phyloP scores from a whole-genome alignment of 2,329 filamentous ascomycete genomes.

The Paecilomyces sp. region DNA sequence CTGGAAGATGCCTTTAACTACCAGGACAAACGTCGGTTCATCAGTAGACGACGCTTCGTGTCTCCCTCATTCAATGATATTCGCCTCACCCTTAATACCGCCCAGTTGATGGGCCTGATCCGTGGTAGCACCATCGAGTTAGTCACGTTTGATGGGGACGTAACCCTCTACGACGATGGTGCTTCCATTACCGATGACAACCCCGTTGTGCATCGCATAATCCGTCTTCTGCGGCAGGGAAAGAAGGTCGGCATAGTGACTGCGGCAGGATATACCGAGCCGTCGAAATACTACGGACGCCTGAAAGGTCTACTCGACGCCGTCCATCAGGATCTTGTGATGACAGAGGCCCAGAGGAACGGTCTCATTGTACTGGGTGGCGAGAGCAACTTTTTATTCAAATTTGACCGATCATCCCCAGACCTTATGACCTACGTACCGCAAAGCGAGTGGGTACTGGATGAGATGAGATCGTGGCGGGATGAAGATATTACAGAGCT shows the following conservation, averaged over 20 bases:
- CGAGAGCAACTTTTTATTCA: slow-evolving; percentile 92
- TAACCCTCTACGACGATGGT: slow-evolving; percentile 91
- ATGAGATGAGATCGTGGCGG: slow-evolving; percentile 45
- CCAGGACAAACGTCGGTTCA: slow-evolving; percentile 78
- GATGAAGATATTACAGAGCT: slow-evolving; percentile 67
- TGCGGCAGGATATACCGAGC: slow-evolving; percentile 87
- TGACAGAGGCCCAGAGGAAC: slow-evolving; percentile 62
- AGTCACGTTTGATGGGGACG: slow-evolving; percentile 94
- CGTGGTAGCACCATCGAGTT: slow-evolving; percentile 65
- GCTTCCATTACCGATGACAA: slow-evolving; percentile 67
- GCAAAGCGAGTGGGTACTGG: slow-evolving; percentile 52
- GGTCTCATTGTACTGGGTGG: slow-evolving; percentile 90
- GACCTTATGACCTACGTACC: slow-evolving; percentile 61
- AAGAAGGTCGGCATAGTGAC: slow-evolving; percentile 93
- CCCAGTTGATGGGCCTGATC: slow-evolving; percentile 87
- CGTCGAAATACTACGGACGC: slow-evolving; percentile 76
- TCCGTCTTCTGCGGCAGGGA: slow-evolving; percentile 66
- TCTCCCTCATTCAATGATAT: slow-evolving; percentile 97
- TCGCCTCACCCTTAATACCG: slow-evolving; percentile 85
- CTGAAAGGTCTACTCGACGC: slow-evolving; percentile 82
- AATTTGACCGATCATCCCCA: slow-evolving; percentile 58
- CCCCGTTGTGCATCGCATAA: slow-evolving; percentile 63
- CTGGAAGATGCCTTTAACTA: slow-evolving; percentile 86
- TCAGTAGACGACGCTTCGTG: slow-evolving; percentile 86
- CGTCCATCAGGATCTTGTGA: slow-evolving; percentile 53